Base-by-base conservation (phyloP, 768 basidiomycete genomes). In the Suillus bovinus region DNA sequence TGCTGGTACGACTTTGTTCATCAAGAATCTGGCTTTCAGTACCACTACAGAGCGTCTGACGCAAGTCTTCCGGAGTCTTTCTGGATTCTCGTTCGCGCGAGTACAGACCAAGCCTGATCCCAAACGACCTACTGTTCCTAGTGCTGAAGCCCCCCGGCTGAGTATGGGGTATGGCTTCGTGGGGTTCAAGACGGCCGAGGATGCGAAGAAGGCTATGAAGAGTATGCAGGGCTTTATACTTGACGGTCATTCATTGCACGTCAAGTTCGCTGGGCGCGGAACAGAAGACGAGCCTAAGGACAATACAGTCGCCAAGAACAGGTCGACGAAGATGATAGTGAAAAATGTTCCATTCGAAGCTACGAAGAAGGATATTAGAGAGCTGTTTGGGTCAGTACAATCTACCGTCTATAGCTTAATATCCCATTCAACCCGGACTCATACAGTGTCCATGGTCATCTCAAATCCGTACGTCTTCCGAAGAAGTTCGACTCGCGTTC, bases 281-380 rank as follows among this genome's bases (percentile, higher is more conserved):
- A 74, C 71, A 10, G 86, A 86, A 44, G 86, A 84, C 56, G 79
- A 73, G n/a, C 72, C 74, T 50, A 79, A 70, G 36, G 79, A 73
- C 61, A 75, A 70, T 29, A 77, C 68, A 17, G 66, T 66, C 10
- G 74, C 78, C 34, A 88, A 84, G 77, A 85, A 82, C 56, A 82
- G 82, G 62, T 90, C 91, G 64, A 91, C 94, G 66, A 99, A 98
- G 86, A 88, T 99, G 83, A 87, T 99, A 57, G 94, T 99, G 67
- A 99, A 98, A 86, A 99, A 99, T 69, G 84, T 98, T 59, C 95
- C 97, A 44, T 99, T 99, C 79, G 97, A 99, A 75, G 93, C 90
- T 50, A 90, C 90, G 47, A 93, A 91, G 80, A 94, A 91, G 78
- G 97, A 99, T 67, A 82, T 99, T 29, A 81, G 91, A 60, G 90